phyloP scores from a whole-genome alignment of 306 rosid genomes.

The Dryas octopetala region DNA sequence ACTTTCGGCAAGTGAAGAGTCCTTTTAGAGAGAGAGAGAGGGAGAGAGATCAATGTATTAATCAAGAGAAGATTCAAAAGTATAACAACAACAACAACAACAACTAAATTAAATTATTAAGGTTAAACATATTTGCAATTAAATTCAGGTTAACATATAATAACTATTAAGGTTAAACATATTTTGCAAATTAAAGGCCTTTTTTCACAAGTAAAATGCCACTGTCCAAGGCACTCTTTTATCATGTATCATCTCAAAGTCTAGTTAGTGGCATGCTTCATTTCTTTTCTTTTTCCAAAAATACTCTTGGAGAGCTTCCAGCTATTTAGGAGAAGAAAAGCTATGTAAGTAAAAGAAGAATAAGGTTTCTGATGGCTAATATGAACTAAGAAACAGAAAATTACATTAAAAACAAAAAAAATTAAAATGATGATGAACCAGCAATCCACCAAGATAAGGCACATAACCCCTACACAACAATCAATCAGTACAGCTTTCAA shows the following conservation, averaged over 20 bases:
- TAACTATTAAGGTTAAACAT: not conserved
- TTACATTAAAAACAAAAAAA: not conserved
- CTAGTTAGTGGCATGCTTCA: not conserved
- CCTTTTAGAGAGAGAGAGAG: constrained; percentile 32
- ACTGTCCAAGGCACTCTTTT: not conserved
- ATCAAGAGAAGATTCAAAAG: constrained; percentile 18
- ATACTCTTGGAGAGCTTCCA: not conserved
- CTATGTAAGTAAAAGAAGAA: not conserved
- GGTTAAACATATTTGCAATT: not conserved
- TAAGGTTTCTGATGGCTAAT: not conserved
- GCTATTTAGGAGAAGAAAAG: not conserved
- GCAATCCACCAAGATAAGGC: not conserved
- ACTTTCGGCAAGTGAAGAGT: constrained; percentile 58
- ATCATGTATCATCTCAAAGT: not conserved
- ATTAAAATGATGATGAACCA: not conserved
- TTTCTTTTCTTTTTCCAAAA: not conserved
- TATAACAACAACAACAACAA: not conserved
- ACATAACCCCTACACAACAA: not conserved
- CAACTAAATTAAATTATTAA: not conserved
- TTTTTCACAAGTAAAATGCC: not conserved
- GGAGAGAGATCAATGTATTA: not conserved
- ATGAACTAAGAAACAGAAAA: not conserved
- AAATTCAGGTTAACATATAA: not conserved
- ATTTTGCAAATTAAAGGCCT: not conserved
- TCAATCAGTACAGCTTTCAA: too few species aligned